These are phyloP conservation scores for Candida coquimbonensis DNA, from an alignment of 805 yeast species.

Conservation along the genomic window DNA sequence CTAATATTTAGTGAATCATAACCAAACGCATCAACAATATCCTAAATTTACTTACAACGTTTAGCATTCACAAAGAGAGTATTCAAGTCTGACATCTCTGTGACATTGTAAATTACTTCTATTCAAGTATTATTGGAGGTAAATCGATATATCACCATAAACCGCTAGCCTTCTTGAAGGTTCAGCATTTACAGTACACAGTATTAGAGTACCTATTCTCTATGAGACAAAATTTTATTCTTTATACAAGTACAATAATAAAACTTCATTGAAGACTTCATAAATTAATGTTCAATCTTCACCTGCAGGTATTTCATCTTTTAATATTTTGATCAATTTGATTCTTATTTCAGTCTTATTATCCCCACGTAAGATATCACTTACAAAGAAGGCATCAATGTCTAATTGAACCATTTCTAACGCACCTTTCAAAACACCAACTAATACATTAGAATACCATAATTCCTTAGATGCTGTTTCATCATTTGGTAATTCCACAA, in stretches of 20 bases:
- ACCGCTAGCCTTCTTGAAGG: not conserved
- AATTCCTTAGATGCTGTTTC: constrained; percentile 60
- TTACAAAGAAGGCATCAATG: constrained; percentile 72
- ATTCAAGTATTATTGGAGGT: no score
- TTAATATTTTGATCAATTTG: constrained; percentile 61
- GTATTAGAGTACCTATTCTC: not conserved
- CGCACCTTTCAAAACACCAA: constrained; percentile 88
- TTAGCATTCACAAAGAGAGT: no score
- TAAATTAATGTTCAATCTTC: constrained; percentile 48
- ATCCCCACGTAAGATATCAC: constrained; percentile 80
- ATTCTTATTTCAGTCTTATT: constrained; percentile 73
- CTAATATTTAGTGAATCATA: not conserved
- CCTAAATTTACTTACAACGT: no score
- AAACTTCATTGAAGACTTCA: not conserved
- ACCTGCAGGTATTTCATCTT: constrained; percentile 96
- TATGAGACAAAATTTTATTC: not conserved
- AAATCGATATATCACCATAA: no score
- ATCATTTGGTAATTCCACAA: constrained; percentile 88
- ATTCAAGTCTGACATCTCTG: no score
- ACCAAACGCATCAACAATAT: no score
- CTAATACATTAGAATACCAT: constrained; percentile 89
- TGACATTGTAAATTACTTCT: no score
- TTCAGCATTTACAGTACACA: not conserved
- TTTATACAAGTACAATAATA: not conserved
- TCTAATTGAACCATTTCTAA: constrained; percentile 94